Conservation (phyloP, 2,329 filamentous ascomycete species). For the Colletotrichum theobromicola region DNA sequence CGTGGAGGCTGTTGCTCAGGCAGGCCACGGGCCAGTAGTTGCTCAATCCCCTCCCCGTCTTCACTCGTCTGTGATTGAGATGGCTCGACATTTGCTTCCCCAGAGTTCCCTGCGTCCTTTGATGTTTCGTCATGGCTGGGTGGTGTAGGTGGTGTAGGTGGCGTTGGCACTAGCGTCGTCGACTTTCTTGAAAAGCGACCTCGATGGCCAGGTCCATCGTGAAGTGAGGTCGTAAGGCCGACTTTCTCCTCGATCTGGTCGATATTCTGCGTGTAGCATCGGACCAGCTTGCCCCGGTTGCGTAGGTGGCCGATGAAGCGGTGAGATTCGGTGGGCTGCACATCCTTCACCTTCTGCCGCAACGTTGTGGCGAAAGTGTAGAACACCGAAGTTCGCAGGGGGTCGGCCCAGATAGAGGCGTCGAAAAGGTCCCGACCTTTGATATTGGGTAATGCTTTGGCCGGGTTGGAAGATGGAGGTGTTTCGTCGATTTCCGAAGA, state of each 20-base stretch:
- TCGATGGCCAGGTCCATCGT: constrained; percentile 65
- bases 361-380: constrained; percentile 75
- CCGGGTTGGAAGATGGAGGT: constrained; percentile 42
- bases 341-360: constrained; percentile 67
- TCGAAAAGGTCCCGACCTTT: constrained; percentile 77
- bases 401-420: constrained; percentile 72
- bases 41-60: not conserved
- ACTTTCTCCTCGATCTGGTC: constrained; percentile 76
- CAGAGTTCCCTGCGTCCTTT: not conserved
- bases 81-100: not conserved
- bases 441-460: constrained; percentile 58
- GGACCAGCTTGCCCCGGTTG: constrained; percentile 70
- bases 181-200: constrained; percentile 62
- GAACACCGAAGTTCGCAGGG: constrained; percentile 71
- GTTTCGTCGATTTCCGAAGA: constrained; percentile 52
- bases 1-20: not conserved
- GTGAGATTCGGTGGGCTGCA: constrained; percentile 69
- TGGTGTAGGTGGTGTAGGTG: not conserved
- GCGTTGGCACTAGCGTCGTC: constrained; percentile 29
- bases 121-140: not conserved
- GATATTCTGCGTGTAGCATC: constrained; percentile 80
- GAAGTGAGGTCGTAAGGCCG: constrained; percentile 67
- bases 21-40: not conserved
- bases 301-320: constrained; percentile 71
- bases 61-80: not conserved